Evolutionary conservation across 495 filamentous ascomycete species (phyloP).

Genomic region (Penicillium paxilli): DNA sequence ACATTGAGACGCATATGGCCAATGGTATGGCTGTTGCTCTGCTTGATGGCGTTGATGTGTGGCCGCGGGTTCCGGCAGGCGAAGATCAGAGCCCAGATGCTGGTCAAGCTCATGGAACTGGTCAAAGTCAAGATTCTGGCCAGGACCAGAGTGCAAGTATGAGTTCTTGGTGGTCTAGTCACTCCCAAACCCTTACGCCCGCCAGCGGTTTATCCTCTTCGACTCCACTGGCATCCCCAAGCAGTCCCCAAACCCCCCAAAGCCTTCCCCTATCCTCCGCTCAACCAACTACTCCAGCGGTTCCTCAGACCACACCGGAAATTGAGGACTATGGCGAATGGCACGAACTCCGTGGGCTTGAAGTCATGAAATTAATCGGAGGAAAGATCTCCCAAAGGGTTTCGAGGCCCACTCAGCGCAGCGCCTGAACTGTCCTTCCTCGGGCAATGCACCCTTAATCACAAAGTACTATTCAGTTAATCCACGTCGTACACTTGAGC

Average conservation of each 20-base stretch:
- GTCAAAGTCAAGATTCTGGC: neutral
- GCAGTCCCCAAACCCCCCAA: neutral
- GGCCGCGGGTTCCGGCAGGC: conserved; percentile 35
- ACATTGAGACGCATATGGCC: neutral
- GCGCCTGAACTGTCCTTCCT: too few relatives aligned
- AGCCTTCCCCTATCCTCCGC: neutral
- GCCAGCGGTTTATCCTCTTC: neutral
- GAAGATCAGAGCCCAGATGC: conserved; percentile 17
- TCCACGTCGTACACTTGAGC: too few relatives aligned
- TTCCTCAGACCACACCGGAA: neutral
- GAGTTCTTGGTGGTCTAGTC: neutral
- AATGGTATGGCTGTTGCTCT: neutral
- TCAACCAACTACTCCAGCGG: neutral
- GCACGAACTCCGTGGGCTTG: neutral
- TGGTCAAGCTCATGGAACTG: neutral
- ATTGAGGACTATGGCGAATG: neutral
- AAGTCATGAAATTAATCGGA: neutral
- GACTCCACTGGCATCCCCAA: neutral
- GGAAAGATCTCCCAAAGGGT: neutral
- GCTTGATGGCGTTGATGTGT: conserved; percentile 36
- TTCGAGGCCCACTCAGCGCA: neutral
- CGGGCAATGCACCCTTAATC: too few relatives aligned
- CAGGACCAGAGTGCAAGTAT: conserved; percentile 1
- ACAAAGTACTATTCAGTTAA: too few relatives aligned
- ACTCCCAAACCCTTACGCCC: neutral